Evolutionary conservation across 2,329 filamentous ascomycete species (phyloP), one percentile per base, ranked within the genome.

Genomic region (Lomentospora prolificans): DNA sequence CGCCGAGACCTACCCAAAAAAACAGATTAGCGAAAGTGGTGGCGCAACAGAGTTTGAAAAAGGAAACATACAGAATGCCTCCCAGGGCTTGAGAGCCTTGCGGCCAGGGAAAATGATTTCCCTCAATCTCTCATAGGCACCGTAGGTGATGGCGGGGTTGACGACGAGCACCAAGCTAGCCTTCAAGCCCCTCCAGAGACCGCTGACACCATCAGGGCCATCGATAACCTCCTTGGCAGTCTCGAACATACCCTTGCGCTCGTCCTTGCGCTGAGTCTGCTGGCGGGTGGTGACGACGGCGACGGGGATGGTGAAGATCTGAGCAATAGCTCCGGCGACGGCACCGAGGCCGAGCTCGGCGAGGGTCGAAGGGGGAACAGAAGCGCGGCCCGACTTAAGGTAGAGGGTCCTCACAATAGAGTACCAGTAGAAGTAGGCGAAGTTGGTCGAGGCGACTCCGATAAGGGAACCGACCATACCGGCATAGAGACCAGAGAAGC

Each of bases 371-470:
- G 90, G 89, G 25, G 85, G 67, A 3, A 65, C 66, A 3, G 68
- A 62, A 14, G 67, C 67, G 61, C 79, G 80, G 59, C 78, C 69
- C 41, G 81, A 74, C 61, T 80, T 80, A 62, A 89, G 72, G 69
- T 97, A 97, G 19, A 96, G 71, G 14, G 83, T 83, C 60, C 94
- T 84, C 30, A 96, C 89, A 27, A 94, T 74, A 4, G 90, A 92
- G 70, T 97, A 97, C 91, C 92, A 97, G 75, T 99, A 99, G 70
- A 99, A 99, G 74, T 99, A 99, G 64, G 94, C 94, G 68, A 99
- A 99, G 71, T 99, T 99, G 54, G 92, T 97, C 25, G 91, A 96
- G 1, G 90, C 92, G 33, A 99, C 94, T 55, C 94, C 94, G 53
- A 97, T 74, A 17, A 99, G 76, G 3, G 91, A 84, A 53, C 92